Evolutionary conservation across 805 yeast genomes (phyloP).

Genomic region (Zygoascus tannicola): DNA sequence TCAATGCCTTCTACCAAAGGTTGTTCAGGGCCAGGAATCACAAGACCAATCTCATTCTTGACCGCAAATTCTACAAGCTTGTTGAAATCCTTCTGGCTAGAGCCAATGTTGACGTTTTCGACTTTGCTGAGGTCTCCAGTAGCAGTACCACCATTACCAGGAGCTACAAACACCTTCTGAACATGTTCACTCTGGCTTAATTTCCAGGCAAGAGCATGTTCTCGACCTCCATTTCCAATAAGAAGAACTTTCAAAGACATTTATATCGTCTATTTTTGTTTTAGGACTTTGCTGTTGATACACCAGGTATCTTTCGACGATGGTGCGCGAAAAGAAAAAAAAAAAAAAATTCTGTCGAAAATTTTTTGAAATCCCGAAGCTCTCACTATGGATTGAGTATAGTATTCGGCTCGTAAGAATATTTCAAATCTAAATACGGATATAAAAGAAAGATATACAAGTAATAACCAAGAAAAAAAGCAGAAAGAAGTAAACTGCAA

Average conservation of each 20-base stretch:
- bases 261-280: too few relatives aligned
- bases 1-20: conserved; percentile 93
- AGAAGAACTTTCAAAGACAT: conserved; percentile 51
- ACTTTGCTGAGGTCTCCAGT: conserved; percentile 42
- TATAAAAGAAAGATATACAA: not conserved
- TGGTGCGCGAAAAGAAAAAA: not conserved
- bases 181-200: conserved; percentile 71
- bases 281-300: conserved; percentile 1
- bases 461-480: too few relatives aligned
- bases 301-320: too few relatives aligned
- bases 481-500: not conserved
- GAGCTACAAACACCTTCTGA: conserved; percentile 74
- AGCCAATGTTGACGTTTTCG: conserved; percentile 59
- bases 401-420: not conserved
- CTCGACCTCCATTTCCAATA: conserved; percentile 98
- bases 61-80: conserved; percentile 65
- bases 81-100: conserved; percentile 58
- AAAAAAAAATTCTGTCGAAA: conserved; percentile 3
- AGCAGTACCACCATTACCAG: conserved; percentile 93
- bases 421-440: not conserved
- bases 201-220: conserved; percentile 93
- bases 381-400: not conserved
- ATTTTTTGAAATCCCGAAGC: not conserved
- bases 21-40: conserved; percentile 98
- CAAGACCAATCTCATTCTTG: conserved; percentile 56